Base-by-base conservation (phyloP, 768 basidiomycete species). In the Leccinum aurantiacum region DNA sequence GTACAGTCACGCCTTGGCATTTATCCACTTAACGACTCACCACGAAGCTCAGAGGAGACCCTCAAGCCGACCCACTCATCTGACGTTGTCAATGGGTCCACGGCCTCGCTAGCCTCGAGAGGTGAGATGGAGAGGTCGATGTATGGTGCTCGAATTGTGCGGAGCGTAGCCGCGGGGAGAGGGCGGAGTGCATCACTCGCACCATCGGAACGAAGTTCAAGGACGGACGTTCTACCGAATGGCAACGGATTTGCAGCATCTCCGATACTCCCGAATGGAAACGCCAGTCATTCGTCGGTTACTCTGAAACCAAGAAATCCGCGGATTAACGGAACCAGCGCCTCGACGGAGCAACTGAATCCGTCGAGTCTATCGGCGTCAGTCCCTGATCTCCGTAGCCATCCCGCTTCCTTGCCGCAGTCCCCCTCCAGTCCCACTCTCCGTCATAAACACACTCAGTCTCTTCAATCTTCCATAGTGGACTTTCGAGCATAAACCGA, bases 1-100 rank as follows among this genome's bases (percentile, higher is more conserved):
- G 73, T 75, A 65, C 74, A 72, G 69, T 69, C 75, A 62, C 71
- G 63, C 64, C 69, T 71, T 69, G 75, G 67, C 56, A 63, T 74
- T 59, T 70, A 74, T 64, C 68, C 75, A 35, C 65, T 69, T 62
- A 57, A 67, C 62, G 71, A 57, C 63, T 73, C 78, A 63, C 79
- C 76, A 50, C 71, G 77, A 63, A 82, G 80, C 63, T 87, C 86
- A 55, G 85, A 87, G 75, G 87, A 88, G 77, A 88, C 87, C 53
- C 73, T 89, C 58, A 82, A 78, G 70, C 83, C 85, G 41, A 79
- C 82, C 70, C 57, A 60, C 46, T 77, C 66, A 14, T 48, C 25
- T 14, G 29, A 59, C 60, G 74, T 75, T 69, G 63, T 78, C 69
- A 81, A 82, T 64, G 81, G 78, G 63, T 84, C 82, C 54, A 76